Conservation (phyloP, 257 asterid species). For the Scutellaria galericulata region DNA sequence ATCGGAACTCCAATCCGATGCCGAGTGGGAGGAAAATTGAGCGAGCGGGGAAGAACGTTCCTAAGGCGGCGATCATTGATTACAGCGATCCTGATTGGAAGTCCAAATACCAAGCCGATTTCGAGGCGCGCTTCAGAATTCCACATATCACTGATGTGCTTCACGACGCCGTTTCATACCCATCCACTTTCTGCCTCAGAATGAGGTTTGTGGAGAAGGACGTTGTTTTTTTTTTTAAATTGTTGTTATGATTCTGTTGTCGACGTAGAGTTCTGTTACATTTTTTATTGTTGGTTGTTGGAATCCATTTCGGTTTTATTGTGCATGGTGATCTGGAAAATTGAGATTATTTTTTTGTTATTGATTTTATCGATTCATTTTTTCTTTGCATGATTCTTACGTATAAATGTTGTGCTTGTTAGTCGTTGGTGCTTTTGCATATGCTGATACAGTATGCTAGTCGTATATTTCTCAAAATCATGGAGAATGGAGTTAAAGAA, state of each 20-base stretch:
- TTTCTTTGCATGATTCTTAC: neutral
- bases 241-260: neutral
- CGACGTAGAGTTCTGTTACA: neutral
- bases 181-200: slow-evolving; percentile 80
- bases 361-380: neutral
- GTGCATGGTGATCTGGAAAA: slow-evolving; percentile 6
- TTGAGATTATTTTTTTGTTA: neutral
- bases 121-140: slow-evolving; percentile 71
- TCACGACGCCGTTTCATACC: slow-evolving; percentile 64
- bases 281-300: slow-evolving; percentile 3
- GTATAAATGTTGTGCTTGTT: neutral
- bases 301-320: slow-evolving; percentile 1
- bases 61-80: slow-evolving; percentile 46
- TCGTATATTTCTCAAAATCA: neutral
- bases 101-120: slow-evolving; percentile 63
- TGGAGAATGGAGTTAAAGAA: neutral
- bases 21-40: slow-evolving; percentile 33
- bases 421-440: slow-evolving; percentile 4
- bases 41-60: slow-evolving; percentile 34
- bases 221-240: neutral
- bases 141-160: slow-evolving; percentile 71
- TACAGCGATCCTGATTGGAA: slow-evolving; percentile 85
- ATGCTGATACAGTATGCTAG: neutral
- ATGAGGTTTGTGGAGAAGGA: slow-evolving; percentile 59
- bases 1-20: slow-evolving; percentile 10